phyloP scores from a whole-genome alignment of 257 asterid species.

The Capsicum rhomboideum region DNA sequence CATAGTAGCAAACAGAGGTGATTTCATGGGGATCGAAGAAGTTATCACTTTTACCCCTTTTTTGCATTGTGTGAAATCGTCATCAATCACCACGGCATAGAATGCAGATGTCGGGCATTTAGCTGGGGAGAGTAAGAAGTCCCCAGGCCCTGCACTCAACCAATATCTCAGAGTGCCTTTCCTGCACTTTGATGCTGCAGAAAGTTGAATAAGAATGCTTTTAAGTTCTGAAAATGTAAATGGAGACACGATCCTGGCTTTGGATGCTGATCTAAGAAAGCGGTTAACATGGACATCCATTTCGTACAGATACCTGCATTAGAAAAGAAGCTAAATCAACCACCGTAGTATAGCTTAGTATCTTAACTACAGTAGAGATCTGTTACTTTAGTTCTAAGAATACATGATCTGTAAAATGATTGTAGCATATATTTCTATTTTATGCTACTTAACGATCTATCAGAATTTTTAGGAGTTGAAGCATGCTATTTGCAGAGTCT shows the following conservation, averaged over 20 bases:
- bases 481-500: neutral
- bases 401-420: neutral
- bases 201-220: conserved; percentile 71
- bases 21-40: conserved; percentile 68
- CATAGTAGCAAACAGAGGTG: conserved; percentile 69
- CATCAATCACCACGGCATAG: conserved; percentile 73
- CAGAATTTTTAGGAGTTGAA: neutral
- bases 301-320: conserved; percentile 56
- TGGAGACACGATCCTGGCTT: conserved; percentile 54
- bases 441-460: neutral
- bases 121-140: conserved; percentile 69
- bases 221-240: conserved; percentile 45
- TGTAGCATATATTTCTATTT: neutral
- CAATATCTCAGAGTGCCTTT: conserved; percentile 74
- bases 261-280: conserved; percentile 66
- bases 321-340: neutral
- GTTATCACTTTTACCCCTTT: conserved; percentile 74
- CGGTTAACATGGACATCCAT: conserved; percentile 76
- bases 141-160: conserved; percentile 85
- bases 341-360: neutral
- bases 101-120: conserved; percentile 68
- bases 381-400: neutral
- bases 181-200: conserved; percentile 56
- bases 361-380: neutral
- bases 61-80: conserved; percentile 47